phyloP scores from a whole-genome alignment of 352 stramenopile genomes.

The Achlya hypogyna region DNA sequence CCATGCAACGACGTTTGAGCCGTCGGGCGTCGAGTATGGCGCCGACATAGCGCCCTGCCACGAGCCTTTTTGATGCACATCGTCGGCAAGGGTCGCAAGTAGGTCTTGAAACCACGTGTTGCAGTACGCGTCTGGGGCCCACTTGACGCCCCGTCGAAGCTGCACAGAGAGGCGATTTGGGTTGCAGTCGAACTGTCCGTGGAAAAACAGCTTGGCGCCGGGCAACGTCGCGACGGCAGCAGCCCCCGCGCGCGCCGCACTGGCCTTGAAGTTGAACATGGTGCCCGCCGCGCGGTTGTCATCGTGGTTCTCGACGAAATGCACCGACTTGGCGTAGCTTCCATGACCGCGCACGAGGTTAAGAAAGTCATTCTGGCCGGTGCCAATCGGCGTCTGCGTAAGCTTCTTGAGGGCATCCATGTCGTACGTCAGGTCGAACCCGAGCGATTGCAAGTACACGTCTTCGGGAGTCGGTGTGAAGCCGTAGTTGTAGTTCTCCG shows the following conservation, averaged over 20 bases:
- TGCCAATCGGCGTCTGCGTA: not conserved
- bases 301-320: constrained; percentile 5
- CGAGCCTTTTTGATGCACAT: not conserved
- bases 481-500: constrained; percentile 5
- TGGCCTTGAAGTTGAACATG: not conserved
- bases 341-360: not conserved
- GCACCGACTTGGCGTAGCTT: not conserved
- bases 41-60: not conserved
- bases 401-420: constrained; percentile 2
- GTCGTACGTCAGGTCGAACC: constrained; percentile 2
- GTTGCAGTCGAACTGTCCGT: constrained; percentile 2
- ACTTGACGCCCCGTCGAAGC: not conserved
- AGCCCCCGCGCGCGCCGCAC: not conserved
- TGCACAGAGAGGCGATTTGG: not conserved
- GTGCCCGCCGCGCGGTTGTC: not conserved
- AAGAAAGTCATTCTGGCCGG: not conserved
- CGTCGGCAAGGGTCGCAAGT: not conserved
- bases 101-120: not conserved
- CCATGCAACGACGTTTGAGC: not conserved
- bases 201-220: constrained; percentile 1
- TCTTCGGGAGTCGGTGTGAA: not conserved
- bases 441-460: not conserved
- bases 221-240: not conserved
- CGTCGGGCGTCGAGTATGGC: not conserved
- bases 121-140: not conserved